These are phyloP conservation scores for Orbilia oligospora DNA, from an alignment of 2,329 filamentous ascomycete genomes.

Conservation along the genomic window DNA sequence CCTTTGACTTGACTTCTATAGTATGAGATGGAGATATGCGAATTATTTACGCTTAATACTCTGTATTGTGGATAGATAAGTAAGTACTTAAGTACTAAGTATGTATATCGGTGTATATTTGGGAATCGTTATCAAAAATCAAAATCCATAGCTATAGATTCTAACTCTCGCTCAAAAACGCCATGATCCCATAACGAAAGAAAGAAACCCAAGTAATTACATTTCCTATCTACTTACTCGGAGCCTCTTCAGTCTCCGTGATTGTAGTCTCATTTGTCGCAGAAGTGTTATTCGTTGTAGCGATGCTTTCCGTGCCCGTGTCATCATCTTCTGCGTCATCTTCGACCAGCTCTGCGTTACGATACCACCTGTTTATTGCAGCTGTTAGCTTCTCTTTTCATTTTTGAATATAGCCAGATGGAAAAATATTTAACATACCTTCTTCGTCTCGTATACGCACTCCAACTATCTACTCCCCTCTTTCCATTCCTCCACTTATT, in stretches of 20 bases:
- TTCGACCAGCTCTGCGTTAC: slow-evolving; percentile 95
- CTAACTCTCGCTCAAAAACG: slow-evolving; percentile 32
- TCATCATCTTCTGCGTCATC: slow-evolving; percentile 66
- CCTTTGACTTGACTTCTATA: too few relatives aligned
- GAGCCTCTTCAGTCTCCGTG: slow-evolving; percentile 56
- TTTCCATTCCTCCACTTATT: slow-evolving; percentile 97
- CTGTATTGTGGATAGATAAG: not conserved
- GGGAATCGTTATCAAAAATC: not conserved
- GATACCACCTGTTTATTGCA: slow-evolving; percentile 78
- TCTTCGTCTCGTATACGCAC: slow-evolving; percentile 88
- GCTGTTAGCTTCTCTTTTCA: slow-evolving; percentile 2
- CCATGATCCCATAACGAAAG: slow-evolving; percentile 20
- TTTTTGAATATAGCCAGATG: not conserved
- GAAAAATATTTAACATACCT: slow-evolving; percentile 70
- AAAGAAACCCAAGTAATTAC: slow-evolving; percentile 18
- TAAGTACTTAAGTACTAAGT: slow-evolving; percentile 7
- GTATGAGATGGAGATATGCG: not conserved
- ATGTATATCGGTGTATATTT: too few relatives aligned
- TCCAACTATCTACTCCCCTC: slow-evolving; percentile 89
- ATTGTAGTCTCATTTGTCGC: slow-evolving; percentile 31
- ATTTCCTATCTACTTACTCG: slow-evolving; percentile 30
- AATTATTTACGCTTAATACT: not conserved
- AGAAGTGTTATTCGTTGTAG: slow-evolving; percentile 25
- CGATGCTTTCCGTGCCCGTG: slow-evolving; percentile 19
- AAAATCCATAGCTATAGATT: not conserved